Base-by-base conservation (phyloP, 2,329 filamentous ascomycete genomes). In the Cordyceps cicadae region DNA sequence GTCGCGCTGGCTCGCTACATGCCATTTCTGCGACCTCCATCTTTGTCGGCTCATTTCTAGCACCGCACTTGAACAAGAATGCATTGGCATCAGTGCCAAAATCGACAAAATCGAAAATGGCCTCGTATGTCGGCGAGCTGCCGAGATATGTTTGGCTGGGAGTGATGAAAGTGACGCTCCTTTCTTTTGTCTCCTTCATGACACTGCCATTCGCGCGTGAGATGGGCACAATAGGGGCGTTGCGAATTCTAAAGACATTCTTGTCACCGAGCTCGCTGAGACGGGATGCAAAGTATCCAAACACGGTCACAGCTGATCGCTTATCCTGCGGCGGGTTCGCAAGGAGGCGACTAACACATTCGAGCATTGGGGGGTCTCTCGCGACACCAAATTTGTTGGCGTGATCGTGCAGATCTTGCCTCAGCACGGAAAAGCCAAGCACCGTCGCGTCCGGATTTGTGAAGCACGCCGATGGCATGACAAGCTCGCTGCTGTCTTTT, bases 71-170 rank as follows among this genome's bases (percentile, higher is more conserved):
- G 67, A 92, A 84, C 19, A 99, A 76, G 68, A 99, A 99, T 0
- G 88, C 80, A 68, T 97, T 97, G 2, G 90, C 93, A 70, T 93
- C 87, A 39, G 81, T 77, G 0, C 93, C 92, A 75, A 97, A 99
- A 70, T 97, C 90, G 15, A 97, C 92, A 73, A 97, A 99, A 70
- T 97, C 92, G 66, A 99, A 96, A 37, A 99, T 95, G 37, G 96
- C 89, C 12, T 85, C 88, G 68, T 95, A 99, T 8, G 79, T 80
- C 2, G 76, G 71, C 6, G 81, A 85, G 32, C 65, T 87, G 9
- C 94, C 94, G 2, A 99, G 79, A 71, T 96, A 99, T 64, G 88
- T 92, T 46, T 86, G 80, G 51, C 81, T 82, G 5, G 94, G 93
- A 17, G 83, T 80, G 50, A 92, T 79, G 66, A 71, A 66, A 3